Percentiles rank a stretch among this genome's conserved stretches.
phyloP scores from a whole-genome alignment of 495 filamentous ascomycete genomes.

The Neurospora terricola region DNA sequence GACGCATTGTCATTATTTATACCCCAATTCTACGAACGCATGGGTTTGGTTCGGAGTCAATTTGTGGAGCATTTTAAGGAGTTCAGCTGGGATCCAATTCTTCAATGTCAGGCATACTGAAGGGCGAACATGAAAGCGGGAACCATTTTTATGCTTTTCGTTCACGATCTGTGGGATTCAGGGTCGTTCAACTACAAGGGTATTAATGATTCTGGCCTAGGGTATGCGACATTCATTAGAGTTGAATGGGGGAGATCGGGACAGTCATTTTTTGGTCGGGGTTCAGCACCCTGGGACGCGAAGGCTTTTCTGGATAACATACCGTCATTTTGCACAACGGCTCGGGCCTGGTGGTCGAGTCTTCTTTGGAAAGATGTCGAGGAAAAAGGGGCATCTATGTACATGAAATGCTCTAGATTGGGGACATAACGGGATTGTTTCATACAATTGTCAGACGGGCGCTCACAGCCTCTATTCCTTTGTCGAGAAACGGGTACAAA shows the following conservation, averaged over 20 bases:
- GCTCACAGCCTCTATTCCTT: neutral
- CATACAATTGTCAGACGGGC: neutral
- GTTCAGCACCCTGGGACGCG: neutral
- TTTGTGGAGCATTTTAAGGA: neutral
- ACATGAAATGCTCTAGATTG: neutral
- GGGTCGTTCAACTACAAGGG: neutral
- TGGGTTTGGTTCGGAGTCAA: neutral
- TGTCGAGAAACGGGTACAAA: neutral
- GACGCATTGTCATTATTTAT: neutral
- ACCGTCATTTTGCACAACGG: neutral
- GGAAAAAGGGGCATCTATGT: neutral
- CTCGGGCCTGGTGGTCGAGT: neutral
- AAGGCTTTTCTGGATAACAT: neutral
- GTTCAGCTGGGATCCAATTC: neutral
- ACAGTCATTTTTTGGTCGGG: neutral
- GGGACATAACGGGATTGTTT: neutral
- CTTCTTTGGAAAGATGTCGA: neutral
- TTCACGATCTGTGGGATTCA: neutral
- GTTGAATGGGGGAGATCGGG: neutral
- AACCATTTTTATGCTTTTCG: neutral
- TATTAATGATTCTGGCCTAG: neutral
- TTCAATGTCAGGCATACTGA: neutral
- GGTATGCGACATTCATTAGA: neutral
- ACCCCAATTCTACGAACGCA: neutral
- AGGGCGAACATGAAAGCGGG: neutral